Evolutionary conservation across 2,329 filamentous ascomycete species (phyloP).

Genomic region (Colletotrichum sojae): DNA sequence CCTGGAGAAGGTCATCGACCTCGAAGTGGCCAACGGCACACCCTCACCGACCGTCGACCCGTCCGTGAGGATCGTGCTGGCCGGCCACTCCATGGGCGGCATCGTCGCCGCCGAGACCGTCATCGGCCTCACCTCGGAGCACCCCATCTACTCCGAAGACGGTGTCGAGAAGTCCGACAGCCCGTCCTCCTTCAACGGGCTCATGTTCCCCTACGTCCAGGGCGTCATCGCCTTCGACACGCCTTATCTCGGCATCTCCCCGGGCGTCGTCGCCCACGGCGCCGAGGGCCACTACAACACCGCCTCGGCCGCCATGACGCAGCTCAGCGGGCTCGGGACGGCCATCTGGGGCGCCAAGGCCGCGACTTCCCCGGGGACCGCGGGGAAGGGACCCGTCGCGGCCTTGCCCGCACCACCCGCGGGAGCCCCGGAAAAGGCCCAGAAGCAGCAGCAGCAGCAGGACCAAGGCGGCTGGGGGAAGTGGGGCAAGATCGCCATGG

Average conservation of each 20-base stretch:
- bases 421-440: slow-evolving; percentile 47
- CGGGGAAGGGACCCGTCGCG: slow-evolving; percentile 49
- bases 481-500: slow-evolving; percentile 89
- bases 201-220: slow-evolving; percentile 96
- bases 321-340: slow-evolving; percentile 76
- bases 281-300: slow-evolving; percentile 90
- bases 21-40: slow-evolving; percentile 87
- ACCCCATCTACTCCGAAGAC: slow-evolving; percentile 65
- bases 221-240: slow-evolving; percentile 95
- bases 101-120: slow-evolving; percentile 94
- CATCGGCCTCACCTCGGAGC: slow-evolving; percentile 75
- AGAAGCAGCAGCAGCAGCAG: slow-evolving; percentile 47
- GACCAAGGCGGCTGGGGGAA: slow-evolving; percentile 72
- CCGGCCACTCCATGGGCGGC: slow-evolving; percentile 93
- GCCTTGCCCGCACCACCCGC: slow-evolving; percentile 54
- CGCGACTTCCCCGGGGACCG: slow-evolving; percentile 48
- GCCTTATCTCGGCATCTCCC: slow-evolving; percentile 86
- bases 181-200: slow-evolving; percentile 62
- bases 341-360: slow-evolving; percentile 74
- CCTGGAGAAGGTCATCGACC: slow-evolving; percentile 91
- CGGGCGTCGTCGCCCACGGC: slow-evolving; percentile 86
- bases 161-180: slow-evolving; percentile 54
- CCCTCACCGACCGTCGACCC: slow-evolving; percentile 89
- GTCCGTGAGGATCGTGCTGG: slow-evolving; percentile 83
- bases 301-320: slow-evolving; percentile 77